Percentiles rank a stretch among this genome's conserved stretches.
Conservation (phyloP, 1,284 basidiomycete species). For the Tylopilus sp. region DNA sequence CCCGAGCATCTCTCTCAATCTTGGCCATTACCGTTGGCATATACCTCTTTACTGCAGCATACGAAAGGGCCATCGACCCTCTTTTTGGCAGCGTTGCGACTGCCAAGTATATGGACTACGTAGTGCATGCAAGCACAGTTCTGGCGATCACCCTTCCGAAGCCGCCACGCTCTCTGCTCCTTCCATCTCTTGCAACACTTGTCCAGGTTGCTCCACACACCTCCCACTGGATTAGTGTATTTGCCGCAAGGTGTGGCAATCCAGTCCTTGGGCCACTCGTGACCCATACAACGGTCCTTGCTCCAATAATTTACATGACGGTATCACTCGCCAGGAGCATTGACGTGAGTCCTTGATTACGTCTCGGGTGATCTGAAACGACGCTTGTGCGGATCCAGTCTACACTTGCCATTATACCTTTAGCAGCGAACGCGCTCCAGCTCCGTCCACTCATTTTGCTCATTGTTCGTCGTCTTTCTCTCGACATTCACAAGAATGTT, state of each 20-base stretch:
- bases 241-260: conserved; percentile 49
- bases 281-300: conserved; percentile 53
- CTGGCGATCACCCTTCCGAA: conserved; percentile 38
- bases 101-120: conserved; percentile 37
- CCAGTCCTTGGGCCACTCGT: conserved; percentile 55
- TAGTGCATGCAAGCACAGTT: conserved; percentile 36
- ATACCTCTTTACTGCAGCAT: conserved; percentile 41
- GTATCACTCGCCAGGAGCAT: conserved; percentile 41
- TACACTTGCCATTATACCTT: conserved; percentile 16
- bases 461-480: conserved; percentile 13
- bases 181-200: conserved; percentile 42
- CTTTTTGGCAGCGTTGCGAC: conserved; percentile 43
- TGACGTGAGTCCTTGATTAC: conserved; percentile 37
- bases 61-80: conserved; percentile 41
- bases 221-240: conserved; percentile 59
- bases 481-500: conserved; percentile 20
- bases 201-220: conserved; percentile 56
- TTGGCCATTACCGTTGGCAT: conserved; percentile 33
- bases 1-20: conserved; percentile 26
- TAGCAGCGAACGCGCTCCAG: conserved; percentile 25
- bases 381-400: conserved; percentile 10
- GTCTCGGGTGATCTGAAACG: neutral
- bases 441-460: conserved; percentile 24
- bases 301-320: conserved; percentile 48
- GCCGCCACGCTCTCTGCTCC: conserved; percentile 27